These are phyloP conservation scores for Leptographium wingfieldii DNA, from an alignment of 2,329 filamentous ascomycete species.

Conservation along the genomic window DNA sequence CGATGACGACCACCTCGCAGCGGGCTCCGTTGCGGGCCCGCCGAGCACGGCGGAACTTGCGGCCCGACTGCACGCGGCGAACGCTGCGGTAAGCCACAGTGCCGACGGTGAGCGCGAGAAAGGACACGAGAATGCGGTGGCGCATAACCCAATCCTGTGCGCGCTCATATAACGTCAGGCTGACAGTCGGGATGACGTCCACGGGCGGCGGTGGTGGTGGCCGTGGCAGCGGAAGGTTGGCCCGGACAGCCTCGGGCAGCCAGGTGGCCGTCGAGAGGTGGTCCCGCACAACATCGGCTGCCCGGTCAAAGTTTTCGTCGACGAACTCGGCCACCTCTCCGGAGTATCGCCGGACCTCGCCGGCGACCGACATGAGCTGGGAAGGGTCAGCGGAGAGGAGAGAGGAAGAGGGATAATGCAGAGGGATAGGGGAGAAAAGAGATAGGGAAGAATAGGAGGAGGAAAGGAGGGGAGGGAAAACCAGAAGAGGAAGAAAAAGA, in stretches of 20 bases:
- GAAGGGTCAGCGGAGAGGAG: neutral
- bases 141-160: constrained; percentile 58
- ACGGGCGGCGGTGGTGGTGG: constrained; percentile 21
- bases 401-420: neutral
- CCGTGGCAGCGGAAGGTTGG: constrained; percentile 38
- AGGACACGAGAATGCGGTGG: constrained; percentile 62
- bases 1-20: constrained; percentile 76
- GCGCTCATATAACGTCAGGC: constrained; percentile 30
- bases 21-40: constrained; percentile 73
- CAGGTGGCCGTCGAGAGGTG: constrained; percentile 54
- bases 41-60: constrained; percentile 61
- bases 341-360: constrained; percentile 59
- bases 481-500: neutral
- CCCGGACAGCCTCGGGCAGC: constrained; percentile 57
- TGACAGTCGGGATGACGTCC: constrained; percentile 15
- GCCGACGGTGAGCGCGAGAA: constrained; percentile 57
- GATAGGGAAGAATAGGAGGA: neutral
- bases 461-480: neutral
- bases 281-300: constrained; percentile 59
- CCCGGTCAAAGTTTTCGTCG: constrained; percentile 67
- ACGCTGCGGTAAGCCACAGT: constrained; percentile 45
- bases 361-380: constrained; percentile 39
- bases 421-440: neutral
- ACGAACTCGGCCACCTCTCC: constrained; percentile 65
- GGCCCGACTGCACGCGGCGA: constrained; percentile 40